Evolutionary conservation across 148 eudicot species (phyloP).

Genomic region (Fagopyrum esculentum): DNA sequence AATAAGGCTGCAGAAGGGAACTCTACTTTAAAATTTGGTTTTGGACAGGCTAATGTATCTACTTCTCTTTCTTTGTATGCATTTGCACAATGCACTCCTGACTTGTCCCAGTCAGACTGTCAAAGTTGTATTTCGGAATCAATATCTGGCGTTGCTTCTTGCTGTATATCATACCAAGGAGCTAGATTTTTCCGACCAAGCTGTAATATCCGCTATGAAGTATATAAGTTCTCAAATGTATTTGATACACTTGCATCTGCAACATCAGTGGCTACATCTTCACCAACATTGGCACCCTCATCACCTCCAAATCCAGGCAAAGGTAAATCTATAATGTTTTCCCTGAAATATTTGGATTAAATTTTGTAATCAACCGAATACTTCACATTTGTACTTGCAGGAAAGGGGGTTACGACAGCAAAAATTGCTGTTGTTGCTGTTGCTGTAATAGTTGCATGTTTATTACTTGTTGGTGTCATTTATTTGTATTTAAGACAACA

Average conservation of each 20-base stretch:
- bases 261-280: neutral
- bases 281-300: neutral
- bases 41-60: neutral
- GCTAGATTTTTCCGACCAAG: slow-evolving; percentile 3
- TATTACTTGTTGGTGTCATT: neutral
- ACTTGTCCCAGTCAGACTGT: slow-evolving; percentile 16
- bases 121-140: slow-evolving; percentile 6
- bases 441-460: neutral
- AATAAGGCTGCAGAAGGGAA: slow-evolving; percentile 9
- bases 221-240: neutral
- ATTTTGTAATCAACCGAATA: neutral
- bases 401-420: neutral
- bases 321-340: neutral
- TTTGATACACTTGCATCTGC: neutral
- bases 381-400: neutral
- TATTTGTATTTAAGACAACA: neutral
- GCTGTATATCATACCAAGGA: neutral
- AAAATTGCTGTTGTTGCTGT: neutral
- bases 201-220: slow-evolving; percentile 16
- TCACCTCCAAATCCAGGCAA: slow-evolving; percentile 6
- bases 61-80: neutral
- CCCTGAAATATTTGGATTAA: neutral
- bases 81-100: slow-evolving; percentile 21
- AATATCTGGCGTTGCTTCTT: neutral
- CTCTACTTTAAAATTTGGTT: slow-evolving; percentile 16